Conservation (phyloP, 1,139 yeast species). For the Blastobotrys aristatus region DNA sequence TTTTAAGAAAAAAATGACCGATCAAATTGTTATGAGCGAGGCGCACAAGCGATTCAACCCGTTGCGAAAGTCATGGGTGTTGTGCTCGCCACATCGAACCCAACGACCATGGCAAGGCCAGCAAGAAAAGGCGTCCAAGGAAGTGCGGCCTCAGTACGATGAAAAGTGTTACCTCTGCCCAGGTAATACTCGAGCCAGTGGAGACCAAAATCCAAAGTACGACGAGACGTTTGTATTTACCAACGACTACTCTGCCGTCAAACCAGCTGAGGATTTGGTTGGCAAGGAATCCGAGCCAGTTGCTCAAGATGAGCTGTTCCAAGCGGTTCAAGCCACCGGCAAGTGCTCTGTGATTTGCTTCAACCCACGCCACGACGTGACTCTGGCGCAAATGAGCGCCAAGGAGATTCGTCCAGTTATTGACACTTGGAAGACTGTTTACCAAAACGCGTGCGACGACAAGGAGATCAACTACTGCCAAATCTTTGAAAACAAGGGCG, state of each 20-base stretch:
- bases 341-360: conserved; percentile 70
- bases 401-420: conserved; percentile 46
- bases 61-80: conserved; percentile 55
- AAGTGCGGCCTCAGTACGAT: conserved; percentile 51
- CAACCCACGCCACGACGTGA: conserved; percentile 64
- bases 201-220: conserved; percentile 53
- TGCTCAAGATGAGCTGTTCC: conserved; percentile 42
- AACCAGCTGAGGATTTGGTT: conserved; percentile 25
- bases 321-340: conserved; percentile 60
- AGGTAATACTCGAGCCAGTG: conserved; percentile 59
- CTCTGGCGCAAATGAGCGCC: conserved; percentile 57
- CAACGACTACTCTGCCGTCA: conserved; percentile 71
- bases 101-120: conserved; percentile 83
- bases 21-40: conserved; percentile 21
- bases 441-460: conserved; percentile 41
- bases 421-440: conserved; percentile 56
- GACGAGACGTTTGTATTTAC: conserved; percentile 53
- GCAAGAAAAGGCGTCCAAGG: conserved; percentile 47
- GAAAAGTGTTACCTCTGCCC: conserved; percentile 71
- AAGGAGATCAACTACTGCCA: conserved; percentile 54
- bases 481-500: conserved; percentile 73
- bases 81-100: conserved; percentile 74
- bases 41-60: conserved; percentile 69
- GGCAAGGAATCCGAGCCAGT: conserved; percentile 16
- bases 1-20: conserved; percentile 4